A percentile compares a stretch with the other conserved stretches of the same genome.
phyloP scores from a whole-genome alignment of 1,284 basidiomycete genomes.

The Moesziomyces sp. region DNA sequence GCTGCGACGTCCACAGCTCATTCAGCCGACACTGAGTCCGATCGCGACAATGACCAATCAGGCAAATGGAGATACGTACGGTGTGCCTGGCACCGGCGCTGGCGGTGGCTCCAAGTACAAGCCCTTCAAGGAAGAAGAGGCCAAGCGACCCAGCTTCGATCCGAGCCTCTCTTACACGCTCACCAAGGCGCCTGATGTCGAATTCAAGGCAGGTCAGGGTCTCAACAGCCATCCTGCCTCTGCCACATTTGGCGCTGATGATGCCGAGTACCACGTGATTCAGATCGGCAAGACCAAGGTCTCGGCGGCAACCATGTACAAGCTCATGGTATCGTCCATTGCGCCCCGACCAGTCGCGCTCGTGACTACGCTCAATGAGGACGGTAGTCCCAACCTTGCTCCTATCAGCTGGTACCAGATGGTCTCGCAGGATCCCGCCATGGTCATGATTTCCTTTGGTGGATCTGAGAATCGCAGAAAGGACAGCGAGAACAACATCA shows the following conservation, averaged over 20 bases:
- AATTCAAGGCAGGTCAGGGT: slow-evolving; percentile 48
- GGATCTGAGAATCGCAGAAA: slow-evolving; percentile 46
- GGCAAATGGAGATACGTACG: slow-evolving; percentile 23
- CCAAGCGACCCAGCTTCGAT: slow-evolving; percentile 29
- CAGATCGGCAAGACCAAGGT: slow-evolving; percentile 53
- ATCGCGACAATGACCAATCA: slow-evolving; percentile 13
- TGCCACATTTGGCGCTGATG: slow-evolving; percentile 15
- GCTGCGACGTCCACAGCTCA: too few species aligned
- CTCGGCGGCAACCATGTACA: slow-evolving; percentile 43
- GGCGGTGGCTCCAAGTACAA: slow-evolving; percentile 44
- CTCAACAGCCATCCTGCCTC: slow-evolving; percentile 50
- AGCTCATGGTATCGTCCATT: slow-evolving; percentile 56
- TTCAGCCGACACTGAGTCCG: too few species aligned
- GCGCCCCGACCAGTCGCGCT: slow-evolving; percentile 58
- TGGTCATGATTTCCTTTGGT: slow-evolving; percentile 59
- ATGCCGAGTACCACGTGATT: slow-evolving; percentile 47
- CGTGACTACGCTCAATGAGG: slow-evolving; percentile 50
- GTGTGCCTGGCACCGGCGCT: slow-evolving; percentile 37
- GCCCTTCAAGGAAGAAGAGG: slow-evolving; percentile 46
- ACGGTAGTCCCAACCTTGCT: slow-evolving; percentile 49
- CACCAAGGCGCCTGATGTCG: slow-evolving; percentile 31
- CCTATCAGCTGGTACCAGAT: slow-evolving; percentile 61
- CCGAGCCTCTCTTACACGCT: slow-evolving; percentile 38
- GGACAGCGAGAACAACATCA: slow-evolving; percentile 57
- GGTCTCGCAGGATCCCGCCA: slow-evolving; percentile 56